Percentiles rank a stretch among this genome's conserved stretches.
These are phyloP conservation scores for Exophiala spinifera DNA, from an alignment of 2,329 filamentous ascomycete species.

Conservation along the genomic window DNA sequence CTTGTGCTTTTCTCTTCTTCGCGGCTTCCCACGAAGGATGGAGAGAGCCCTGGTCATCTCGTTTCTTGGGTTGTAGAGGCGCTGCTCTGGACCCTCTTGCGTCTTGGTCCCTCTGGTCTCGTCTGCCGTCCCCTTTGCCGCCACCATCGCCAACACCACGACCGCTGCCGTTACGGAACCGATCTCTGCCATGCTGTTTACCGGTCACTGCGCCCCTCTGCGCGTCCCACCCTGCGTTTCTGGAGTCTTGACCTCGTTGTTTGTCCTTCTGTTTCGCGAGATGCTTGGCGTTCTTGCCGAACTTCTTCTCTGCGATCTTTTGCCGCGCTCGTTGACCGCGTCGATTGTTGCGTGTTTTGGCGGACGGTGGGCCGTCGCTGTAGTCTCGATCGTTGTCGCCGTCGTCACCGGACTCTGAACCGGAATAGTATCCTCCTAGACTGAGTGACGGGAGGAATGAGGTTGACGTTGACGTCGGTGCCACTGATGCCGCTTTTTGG, in stretches of 20 bases:
- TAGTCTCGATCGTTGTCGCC: conserved; percentile 38
- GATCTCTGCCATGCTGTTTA: background rate
- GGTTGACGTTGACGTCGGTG: conserved; percentile 35
- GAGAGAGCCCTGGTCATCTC: conserved; percentile 50
- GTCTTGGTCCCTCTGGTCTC: background rate
- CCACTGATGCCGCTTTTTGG: background rate
- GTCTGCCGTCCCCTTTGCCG: conserved; percentile 12
- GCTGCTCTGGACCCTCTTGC: too few species aligned
- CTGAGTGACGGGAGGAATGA: conserved; percentile 61
- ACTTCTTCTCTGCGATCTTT: conserved; percentile 62
- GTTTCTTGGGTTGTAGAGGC: conserved; percentile 4
- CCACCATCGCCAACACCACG: too few species aligned
- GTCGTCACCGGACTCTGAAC: conserved; percentile 55
- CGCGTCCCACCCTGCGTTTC: conserved; percentile 58
- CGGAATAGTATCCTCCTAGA: conserved; percentile 62
- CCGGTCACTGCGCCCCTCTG: conserved; percentile 52
- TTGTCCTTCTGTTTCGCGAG: conserved; percentile 43
- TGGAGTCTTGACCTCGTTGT: conserved; percentile 27
- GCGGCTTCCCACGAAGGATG: conserved; percentile 66
- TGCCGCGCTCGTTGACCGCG: conserved; percentile 62
- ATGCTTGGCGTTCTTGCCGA: conserved; percentile 57
- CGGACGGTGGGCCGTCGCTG: conserved; percentile 24
- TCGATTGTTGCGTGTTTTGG: conserved; percentile 51
- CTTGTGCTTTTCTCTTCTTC: conserved; percentile 56
- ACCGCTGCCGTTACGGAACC: conserved; percentile 15